These are phyloP conservation scores for Bothriochloa decipiens DNA, from an alignment of 176 grass and related monocot genomes.

Conservation along the genomic window DNA sequence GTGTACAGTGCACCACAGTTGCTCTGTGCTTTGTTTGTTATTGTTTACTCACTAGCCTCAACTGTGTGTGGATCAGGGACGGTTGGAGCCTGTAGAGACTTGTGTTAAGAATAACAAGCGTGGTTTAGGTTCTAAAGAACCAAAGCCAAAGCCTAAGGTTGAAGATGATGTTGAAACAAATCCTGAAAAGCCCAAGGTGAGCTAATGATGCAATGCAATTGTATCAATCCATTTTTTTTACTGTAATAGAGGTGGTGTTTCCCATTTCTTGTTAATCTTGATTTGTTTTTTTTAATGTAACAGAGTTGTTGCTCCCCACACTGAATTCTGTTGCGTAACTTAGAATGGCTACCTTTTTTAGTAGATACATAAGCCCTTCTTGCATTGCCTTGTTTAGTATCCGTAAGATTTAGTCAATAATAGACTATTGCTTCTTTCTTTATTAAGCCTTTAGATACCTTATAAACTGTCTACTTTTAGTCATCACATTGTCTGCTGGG, in stretches of 20 bases:
- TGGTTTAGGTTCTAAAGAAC: slow-evolving; percentile 75
- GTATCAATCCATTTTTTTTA: not conserved
- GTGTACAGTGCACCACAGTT: not conserved
- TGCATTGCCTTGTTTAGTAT: not conserved
- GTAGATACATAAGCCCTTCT: not conserved
- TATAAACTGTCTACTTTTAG: not conserved
- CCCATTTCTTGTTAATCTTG: slow-evolving; percentile 1
- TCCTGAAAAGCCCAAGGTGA: slow-evolving; percentile 51
- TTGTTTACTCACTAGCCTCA: not conserved
- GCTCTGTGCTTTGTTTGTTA: not conserved
- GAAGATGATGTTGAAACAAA: slow-evolving; percentile 47
- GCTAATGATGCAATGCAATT: not conserved
- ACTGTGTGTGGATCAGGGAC: slow-evolving; percentile 55
- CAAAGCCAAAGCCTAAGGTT: slow-evolving; percentile 47
- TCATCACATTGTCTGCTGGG: not conserved
- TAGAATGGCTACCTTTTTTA: not conserved
- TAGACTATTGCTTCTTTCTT: not conserved
- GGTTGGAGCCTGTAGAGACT: slow-evolving; percentile 79
- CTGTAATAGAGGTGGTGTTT: not conserved
- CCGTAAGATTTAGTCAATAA: not conserved
- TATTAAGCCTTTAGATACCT: not conserved
- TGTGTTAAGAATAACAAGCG: slow-evolving; percentile 87
- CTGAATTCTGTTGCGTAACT: not conserved
- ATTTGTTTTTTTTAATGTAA: not conserved
- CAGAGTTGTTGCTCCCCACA: not conserved